phyloP scores from a whole-genome alignment of 2,329 filamentous ascomycete genomes.

The Harringtonia aguacate region DNA sequence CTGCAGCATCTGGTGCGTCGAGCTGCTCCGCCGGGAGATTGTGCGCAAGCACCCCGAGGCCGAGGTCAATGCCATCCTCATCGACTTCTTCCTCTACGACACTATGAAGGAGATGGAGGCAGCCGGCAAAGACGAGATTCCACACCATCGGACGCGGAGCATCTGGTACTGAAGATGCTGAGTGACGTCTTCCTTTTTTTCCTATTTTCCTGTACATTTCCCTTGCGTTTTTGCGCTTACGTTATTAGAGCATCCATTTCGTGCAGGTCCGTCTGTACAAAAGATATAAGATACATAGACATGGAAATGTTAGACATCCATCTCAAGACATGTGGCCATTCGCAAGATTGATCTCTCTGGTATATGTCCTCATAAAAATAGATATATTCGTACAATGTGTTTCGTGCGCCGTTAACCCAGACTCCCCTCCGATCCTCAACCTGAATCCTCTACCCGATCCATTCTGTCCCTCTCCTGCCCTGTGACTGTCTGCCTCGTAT shows the following conservation, averaged over 20 bases:
- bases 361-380: background rate
- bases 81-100: conserved; percentile 97
- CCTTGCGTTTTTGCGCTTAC: background rate
- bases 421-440: background rate
- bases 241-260: no score
- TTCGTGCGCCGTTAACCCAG: background rate
- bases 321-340: background rate
- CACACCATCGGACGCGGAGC: conserved; percentile 82
- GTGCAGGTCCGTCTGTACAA: no score
- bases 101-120: conserved; percentile 77
- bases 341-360: background rate
- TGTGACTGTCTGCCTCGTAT: no score
- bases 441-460: background rate
- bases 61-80: conserved; percentile 74
- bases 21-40: conserved; percentile 78
- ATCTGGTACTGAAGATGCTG: conserved; percentile 73
- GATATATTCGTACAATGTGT: background rate
- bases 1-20: conserved; percentile 93
- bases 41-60: conserved; percentile 58
- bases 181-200: background rate
- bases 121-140: conserved; percentile 48
- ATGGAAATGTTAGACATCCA: no score
- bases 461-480: no score
- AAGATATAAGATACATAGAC: no score
- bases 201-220: background rate